These are phyloP conservation scores for Verticillium isaacii DNA, from an alignment of 2,329 filamentous ascomycete species.

Conservation along the genomic window DNA sequence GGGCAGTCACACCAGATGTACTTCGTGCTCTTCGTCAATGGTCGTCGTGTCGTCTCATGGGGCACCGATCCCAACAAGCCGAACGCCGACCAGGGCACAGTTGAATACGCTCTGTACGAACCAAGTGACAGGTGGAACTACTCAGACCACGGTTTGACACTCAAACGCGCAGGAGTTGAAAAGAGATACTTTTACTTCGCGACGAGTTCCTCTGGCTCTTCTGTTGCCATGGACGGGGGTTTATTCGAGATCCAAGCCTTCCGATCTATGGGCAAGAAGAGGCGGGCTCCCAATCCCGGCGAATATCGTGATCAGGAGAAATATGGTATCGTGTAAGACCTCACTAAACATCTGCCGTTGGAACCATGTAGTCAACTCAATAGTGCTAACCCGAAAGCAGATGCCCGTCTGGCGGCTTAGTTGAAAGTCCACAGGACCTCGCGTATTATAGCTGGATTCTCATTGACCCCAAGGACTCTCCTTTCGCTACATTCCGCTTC, in stretches of 20 bases:
- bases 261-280: constrained; percentile 42
- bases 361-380: background rate
- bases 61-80: constrained; percentile 35
- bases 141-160: constrained; percentile 26
- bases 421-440: constrained; percentile 45
- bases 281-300: constrained; percentile 34
- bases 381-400: constrained; percentile 22
- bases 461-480: constrained; percentile 44
- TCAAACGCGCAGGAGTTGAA: constrained; percentile 37
- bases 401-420: constrained; percentile 45
- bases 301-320: constrained; percentile 41
- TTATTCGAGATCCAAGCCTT: constrained; percentile 50
- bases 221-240: constrained; percentile 48
- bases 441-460: constrained; percentile 49
- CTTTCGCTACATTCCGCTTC: constrained; percentile 50
- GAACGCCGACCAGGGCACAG: constrained; percentile 27
- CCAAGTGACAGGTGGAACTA: constrained; percentile 38
- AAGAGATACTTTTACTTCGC: constrained; percentile 45
- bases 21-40: constrained; percentile 54
- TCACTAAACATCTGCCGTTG: background rate
- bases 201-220: constrained; percentile 13
- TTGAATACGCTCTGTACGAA: constrained; percentile 43
- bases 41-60: constrained; percentile 46
- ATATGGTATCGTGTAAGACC: constrained; percentile 48
- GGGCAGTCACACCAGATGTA: constrained; percentile 36